A percentile compares a stretch with the other conserved stretches of the same genome.
Evolutionary conservation across 129 eudicot species (phyloP).

Genomic region (Smallanthus sonchifolius): DNA sequence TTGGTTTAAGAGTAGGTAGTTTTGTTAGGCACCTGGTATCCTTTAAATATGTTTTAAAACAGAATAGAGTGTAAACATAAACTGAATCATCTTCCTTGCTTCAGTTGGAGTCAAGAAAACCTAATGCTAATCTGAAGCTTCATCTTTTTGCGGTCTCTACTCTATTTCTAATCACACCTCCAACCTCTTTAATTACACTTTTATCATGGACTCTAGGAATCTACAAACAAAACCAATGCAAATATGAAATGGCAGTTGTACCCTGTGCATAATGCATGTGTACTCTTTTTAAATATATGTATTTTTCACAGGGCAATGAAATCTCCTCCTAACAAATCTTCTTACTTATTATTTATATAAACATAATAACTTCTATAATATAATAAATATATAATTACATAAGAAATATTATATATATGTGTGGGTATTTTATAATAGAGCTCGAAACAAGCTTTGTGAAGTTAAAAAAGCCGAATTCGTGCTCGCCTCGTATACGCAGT

Average conservation of each 20-base stretch:
- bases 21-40: constrained; percentile 14
- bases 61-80: constrained; percentile 45
- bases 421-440: too few relatives aligned
- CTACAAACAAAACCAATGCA: constrained; percentile 17
- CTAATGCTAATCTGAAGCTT: constrained; percentile 31
- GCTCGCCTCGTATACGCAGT: too few relatives aligned
- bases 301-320: background rate
- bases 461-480: background rate
- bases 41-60: constrained; percentile 24
- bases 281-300: background rate
- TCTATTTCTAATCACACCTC: constrained; percentile 4
- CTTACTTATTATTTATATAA: too few relatives aligned
- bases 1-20: constrained; percentile 11
- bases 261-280: constrained; percentile 8
- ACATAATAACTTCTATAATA: too few relatives aligned
- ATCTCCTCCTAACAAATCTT: too few relatives aligned
- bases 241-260: constrained; percentile 10
- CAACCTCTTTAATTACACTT: too few relatives aligned
- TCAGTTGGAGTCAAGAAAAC: constrained; percentile 31
- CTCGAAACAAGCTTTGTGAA: background rate
- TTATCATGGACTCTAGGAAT: too few relatives aligned
- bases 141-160: constrained; percentile 34
- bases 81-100: constrained; percentile 70
- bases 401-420: too few relatives aligned
- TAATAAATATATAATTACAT: too few relatives aligned